phyloP scores from a whole-genome alignment of 345 rosid genomes.

The Turnera subulata region DNA sequence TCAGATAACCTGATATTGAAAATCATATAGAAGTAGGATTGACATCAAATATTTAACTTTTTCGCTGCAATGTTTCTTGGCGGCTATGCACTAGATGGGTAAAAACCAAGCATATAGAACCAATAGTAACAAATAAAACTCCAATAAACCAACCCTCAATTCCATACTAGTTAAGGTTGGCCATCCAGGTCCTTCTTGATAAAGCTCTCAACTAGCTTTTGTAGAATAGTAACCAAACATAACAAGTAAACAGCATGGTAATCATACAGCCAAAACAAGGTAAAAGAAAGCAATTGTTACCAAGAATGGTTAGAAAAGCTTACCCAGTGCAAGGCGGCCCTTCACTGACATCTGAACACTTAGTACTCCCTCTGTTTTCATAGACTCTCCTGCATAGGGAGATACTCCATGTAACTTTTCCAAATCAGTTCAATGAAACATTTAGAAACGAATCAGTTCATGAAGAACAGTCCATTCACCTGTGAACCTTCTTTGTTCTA shows the following conservation, averaged over 20 bases:
- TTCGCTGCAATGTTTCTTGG: not conserved
- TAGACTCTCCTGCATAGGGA: constrained; percentile 69
- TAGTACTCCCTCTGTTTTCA: constrained; percentile 73
- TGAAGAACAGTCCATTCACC: constrained; percentile 39
- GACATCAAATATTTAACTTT: not conserved
- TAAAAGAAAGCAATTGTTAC: too few species aligned
- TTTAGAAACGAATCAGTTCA: constrained; percentile 1
- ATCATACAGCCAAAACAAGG: too few species aligned
- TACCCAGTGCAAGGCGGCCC: constrained; percentile 99
- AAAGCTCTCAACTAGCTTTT: too few species aligned
- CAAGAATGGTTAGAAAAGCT: not conserved
- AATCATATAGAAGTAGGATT: not conserved
- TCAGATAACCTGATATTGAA: not conserved
- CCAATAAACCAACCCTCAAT: too few species aligned
- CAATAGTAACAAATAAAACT: not conserved
- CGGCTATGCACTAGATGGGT: not conserved
- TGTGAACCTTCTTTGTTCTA: constrained; percentile 64
- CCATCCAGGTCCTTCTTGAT: too few species aligned
- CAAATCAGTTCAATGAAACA: not conserved
- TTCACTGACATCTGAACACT: constrained; percentile 75
- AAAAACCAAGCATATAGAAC: not conserved
- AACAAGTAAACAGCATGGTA: too few species aligned
- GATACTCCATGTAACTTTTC: constrained; percentile 16
- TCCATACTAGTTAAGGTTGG: too few species aligned
- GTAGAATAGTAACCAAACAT: too few species aligned